Evolutionary conservation across 1,284 basidiomycete species (phyloP), one percentile per base, ranked within the genome.

Genomic region (Sutorius eximius): DNA sequence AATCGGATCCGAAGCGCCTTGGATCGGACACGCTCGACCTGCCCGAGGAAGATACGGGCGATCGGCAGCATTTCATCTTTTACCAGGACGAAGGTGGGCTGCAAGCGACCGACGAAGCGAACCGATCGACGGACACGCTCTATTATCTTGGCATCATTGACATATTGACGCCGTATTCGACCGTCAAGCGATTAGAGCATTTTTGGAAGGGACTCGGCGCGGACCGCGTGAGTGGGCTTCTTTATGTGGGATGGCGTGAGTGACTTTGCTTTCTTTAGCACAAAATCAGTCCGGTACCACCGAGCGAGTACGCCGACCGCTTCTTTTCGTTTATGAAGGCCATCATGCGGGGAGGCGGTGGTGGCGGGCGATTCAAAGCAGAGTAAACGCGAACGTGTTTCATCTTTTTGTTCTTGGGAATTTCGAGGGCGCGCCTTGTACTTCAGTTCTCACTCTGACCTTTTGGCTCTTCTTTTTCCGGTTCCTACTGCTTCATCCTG

Each of bases 11-110:
- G 0, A 87, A 93, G 67, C 80, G 82, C 5, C 78, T 95, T 32
- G 84, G 82, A 4, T 70, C 76, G 16, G 77, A 79, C 18, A 77
- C 81, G 5, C 75, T 87, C 46, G 81, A 86, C 60, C 76, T 95
- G 13, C 92, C 92, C 0, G 80, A 81, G 46, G 82, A 86, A 57
- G 82, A 85, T 57, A 82, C 75, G 56, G 84, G 83, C 44, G 93
- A 97, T 64, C 82, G 92, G 24, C 82, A 87, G 45, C 84, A 93
- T 59, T 95, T 96, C 70, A 72, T 97, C 36, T 99, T 98, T 74
- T 98, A 98, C 69, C 93, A 96, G 67, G 95, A 99, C 68, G 97
- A 99, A 67, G 95, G 95, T 24, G 96, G 97, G 1, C 73, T 97
- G 55, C 83, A 89, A 29, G 93, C 94, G 27, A 97, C 95, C 15